A percentile compares a stretch with the other conserved stretches of the same genome.
These are phyloP conservation scores for Phyllachora maydis DNA, from an alignment of 2,329 filamentous ascomycete genomes.

Conservation along the genomic window DNA sequence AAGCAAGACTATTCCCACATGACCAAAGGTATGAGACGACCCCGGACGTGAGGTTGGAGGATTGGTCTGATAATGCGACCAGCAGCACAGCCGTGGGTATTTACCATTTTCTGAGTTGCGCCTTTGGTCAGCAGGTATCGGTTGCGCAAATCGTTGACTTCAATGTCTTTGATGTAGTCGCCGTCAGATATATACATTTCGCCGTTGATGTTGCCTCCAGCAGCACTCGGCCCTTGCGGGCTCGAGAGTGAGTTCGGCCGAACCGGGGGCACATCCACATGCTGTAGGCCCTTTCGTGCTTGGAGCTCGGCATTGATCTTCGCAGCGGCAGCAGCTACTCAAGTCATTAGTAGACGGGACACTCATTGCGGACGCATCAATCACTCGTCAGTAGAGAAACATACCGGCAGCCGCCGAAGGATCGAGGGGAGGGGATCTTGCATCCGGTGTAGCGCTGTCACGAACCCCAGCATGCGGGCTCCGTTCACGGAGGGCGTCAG, in stretches of 20 bases:
- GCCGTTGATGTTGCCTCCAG: constrained; percentile 44
- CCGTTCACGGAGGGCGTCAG: constrained; percentile 55
- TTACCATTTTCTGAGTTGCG: constrained; percentile 99
- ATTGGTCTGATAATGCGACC: constrained; percentile 6
- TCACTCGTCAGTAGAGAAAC: no score
- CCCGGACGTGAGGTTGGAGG: no score
- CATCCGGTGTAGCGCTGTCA: constrained; percentile 15
- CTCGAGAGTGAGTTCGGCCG: constrained; percentile 23
- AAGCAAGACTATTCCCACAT: constrained; percentile 47
- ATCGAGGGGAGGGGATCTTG: constrained; percentile 32
- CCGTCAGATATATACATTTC: constrained; percentile 92
- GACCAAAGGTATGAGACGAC: no score
- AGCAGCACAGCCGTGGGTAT: constrained; percentile 37
- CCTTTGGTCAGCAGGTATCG: constrained; percentile 95
- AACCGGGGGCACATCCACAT: constrained; percentile 75
- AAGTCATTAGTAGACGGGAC: no score
- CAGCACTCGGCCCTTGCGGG: constrained; percentile 15
- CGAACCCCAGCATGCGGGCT: constrained; percentile 44
- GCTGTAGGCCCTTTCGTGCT: constrained; percentile 74
- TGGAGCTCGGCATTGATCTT: constrained; percentile 70
- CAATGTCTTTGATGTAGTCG: constrained; percentile 96
- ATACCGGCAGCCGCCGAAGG: constrained; percentile 62
- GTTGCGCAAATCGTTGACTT: constrained; percentile 94
- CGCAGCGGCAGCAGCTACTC: constrained; percentile 79
- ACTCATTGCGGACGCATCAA: no score